Conservation (phyloP, 306 rosid species). For the Acacia acuminata region DNA sequence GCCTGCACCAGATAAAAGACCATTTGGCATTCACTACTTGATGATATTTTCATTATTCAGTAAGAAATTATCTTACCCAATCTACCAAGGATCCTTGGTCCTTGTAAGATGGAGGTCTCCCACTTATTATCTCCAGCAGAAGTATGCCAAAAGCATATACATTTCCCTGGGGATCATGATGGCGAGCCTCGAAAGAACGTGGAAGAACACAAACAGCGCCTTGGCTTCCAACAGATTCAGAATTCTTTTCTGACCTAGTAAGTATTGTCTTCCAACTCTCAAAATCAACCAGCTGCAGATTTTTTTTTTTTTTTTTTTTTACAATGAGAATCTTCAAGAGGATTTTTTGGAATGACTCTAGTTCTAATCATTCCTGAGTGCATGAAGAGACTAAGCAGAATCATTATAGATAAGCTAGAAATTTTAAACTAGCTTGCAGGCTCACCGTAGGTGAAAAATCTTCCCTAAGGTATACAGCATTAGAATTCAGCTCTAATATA, state of each 20-base stretch:
- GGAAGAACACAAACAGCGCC: slow-evolving; percentile 86
- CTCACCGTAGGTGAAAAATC: slow-evolving; percentile 93
- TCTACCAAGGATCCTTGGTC: slow-evolving; percentile 83
- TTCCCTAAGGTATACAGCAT: slow-evolving; percentile 92
- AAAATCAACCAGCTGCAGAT: slow-evolving; percentile 87
- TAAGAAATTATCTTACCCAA: slow-evolving; percentile 68
- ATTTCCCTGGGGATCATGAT: slow-evolving; percentile 78
- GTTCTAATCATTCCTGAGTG: background rate
- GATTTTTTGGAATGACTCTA: slow-evolving; percentile 16
- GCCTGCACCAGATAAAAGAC: slow-evolving; percentile 56
- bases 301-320: slow-evolving; percentile 4
- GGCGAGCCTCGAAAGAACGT: slow-evolving; percentile 83
- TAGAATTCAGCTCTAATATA: slow-evolving; percentile 87
- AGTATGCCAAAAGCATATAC: slow-evolving; percentile 82
- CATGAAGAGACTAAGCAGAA: background rate
- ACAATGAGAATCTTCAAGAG: slow-evolving; percentile 28
- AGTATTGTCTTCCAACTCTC: slow-evolving; percentile 98
- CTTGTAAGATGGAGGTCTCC: slow-evolving; percentile 82
- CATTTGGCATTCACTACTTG: background rate
- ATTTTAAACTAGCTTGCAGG: slow-evolving; percentile 17
- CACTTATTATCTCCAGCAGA: slow-evolving; percentile 84
- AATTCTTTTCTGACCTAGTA: slow-evolving; percentile 82
- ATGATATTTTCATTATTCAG: background rate
- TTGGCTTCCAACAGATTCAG: slow-evolving; percentile 71
- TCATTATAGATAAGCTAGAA: slow-evolving; percentile 10